Evolutionary conservation across 2,329 filamentous ascomycete genomes (phyloP), one percentile per base, ranked within the genome.

Genomic region (Apiospora pterosperma): DNA sequence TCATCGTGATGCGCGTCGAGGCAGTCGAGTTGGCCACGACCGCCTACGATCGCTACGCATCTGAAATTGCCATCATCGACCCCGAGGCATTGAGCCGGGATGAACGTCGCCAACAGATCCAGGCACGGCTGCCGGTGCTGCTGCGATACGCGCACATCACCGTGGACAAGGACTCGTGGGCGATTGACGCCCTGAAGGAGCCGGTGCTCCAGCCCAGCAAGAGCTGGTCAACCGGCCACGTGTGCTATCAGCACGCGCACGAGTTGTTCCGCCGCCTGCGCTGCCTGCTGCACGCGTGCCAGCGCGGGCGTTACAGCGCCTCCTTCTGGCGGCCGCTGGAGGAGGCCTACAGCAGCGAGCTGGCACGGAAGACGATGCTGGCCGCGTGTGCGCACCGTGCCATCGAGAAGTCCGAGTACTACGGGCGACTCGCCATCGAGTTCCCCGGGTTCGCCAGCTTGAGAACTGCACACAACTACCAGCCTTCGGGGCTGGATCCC

Each of bases 211-310:
- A 2, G 5, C n/a, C 14, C 3, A 28, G 31, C 23, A 23, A 21
- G 36, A 19, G 5, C 12, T 64, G 38, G 36, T 31, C 58, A 12
- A 61, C 36, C 19, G 63, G 63, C 41, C 63, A 64, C 36, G 39
- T 21, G 10, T 61, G 63, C 31, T 64, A 61, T 58, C 36, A 34
- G 21, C 4, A 39, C n/a, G 25, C 28, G 5, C 63, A 34, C 25
- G 58, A 64, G 63, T 10, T 64, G n/a, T 61, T 61, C n/a, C 63
- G 63, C 11, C 63, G 63, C 1, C 28, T 64, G 10, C 63, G 63
- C 12, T 11, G 11, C 4, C 11, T 61, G 3, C 31, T 61, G 16
- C 7, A 16, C 11, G n/a, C 3, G 21, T 58, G 31, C 36, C 4
- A 6, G 3, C 55, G 63, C 19, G 63, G 63, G 11, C 12, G 5